Conservation (phyloP, 2,329 filamentous ascomycete species). For the Ascochyta fabae region DNA sequence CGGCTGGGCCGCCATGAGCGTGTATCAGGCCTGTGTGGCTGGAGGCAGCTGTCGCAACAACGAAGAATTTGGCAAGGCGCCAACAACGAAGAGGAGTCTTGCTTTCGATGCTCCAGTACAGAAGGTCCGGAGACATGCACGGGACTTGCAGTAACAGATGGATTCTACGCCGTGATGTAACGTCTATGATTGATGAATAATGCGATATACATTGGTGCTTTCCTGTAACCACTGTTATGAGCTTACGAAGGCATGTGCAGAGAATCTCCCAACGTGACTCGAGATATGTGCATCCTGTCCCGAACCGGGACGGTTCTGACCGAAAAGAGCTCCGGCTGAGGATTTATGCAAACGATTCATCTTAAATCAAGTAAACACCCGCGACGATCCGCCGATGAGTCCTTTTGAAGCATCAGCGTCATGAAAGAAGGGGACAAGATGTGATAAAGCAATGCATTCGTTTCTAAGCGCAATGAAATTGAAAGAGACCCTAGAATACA, state of each 20-base stretch:
- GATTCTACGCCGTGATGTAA: too few relatives aligned
- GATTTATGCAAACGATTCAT: too few relatives aligned
- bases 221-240: neutral
- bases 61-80: conserved; percentile 13
- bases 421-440: neutral
- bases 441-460: conserved; percentile 38
- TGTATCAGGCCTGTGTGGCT: conserved; percentile 29
- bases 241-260: neutral
- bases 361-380: too few relatives aligned
- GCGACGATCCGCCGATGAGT: too few relatives aligned
- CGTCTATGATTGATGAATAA: too few relatives aligned
- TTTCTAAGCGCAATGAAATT: conserved; percentile 42
- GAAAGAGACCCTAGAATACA: conserved; percentile 46
- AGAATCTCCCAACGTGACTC: too few relatives aligned
- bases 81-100: neutral
- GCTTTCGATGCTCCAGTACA: neutral
- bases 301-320: too few relatives aligned
- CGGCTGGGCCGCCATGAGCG: conserved; percentile 23
- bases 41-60: conserved; percentile 12
- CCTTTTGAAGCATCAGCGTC: too few relatives aligned
- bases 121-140: conserved; percentile 3
- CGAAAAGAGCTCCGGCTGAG: too few relatives aligned
- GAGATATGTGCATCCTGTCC: too few relatives aligned
- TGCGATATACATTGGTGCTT: neutral
- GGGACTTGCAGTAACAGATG: neutral